Percentiles rank a stretch among this genome's conserved stretches.
phyloP scores from a whole-genome alignment of 352 stramenopile species.

The Phytopythium cucurbitacearum region DNA sequence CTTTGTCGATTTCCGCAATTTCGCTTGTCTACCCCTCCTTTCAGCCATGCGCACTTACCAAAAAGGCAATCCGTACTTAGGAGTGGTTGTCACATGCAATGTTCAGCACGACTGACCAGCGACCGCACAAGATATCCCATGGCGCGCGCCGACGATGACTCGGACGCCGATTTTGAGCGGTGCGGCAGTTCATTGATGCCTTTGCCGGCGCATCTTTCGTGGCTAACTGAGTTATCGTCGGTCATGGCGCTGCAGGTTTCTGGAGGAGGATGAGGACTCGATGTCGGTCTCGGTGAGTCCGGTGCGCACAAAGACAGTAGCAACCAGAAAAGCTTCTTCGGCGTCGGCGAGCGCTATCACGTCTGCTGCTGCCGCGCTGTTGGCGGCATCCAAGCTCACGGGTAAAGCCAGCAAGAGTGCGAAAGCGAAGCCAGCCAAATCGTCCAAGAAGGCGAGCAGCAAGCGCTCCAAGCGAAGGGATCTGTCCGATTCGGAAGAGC shows the following conservation, averaged over 20 bases:
- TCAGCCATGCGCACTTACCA: too few species aligned
- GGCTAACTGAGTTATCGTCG: constrained; percentile 2
- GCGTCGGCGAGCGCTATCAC: constrained; percentile 37
- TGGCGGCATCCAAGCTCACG: constrained; percentile 42
- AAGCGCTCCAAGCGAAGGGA: constrained; percentile 19
- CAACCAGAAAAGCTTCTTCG: constrained; percentile 5
- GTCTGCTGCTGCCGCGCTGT: constrained; percentile 37
- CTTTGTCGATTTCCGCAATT: too few species aligned
- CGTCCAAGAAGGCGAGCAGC: constrained; percentile 1
- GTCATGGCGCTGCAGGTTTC: constrained; percentile 24
- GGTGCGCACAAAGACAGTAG: not conserved
- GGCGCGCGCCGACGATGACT: constrained; percentile 27
- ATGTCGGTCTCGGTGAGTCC: constrained; percentile 15
- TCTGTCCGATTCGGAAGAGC: constrained; percentile 43
- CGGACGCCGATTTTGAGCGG: constrained; percentile 61
- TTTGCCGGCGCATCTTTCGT: constrained; percentile 6
- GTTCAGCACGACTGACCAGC: too few species aligned
- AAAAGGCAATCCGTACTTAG: too few species aligned
- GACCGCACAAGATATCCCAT: too few species aligned
- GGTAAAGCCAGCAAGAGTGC: constrained; percentile 16
- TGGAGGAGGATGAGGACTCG: constrained; percentile 53
- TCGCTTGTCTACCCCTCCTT: too few species aligned
- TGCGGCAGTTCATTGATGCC: constrained; percentile 14
- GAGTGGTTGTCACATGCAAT: too few species aligned
- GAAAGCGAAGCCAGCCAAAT: not conserved